Conservation (phyloP, 352 stramenopile species). For the Globisporangium recalcitrans region DNA sequence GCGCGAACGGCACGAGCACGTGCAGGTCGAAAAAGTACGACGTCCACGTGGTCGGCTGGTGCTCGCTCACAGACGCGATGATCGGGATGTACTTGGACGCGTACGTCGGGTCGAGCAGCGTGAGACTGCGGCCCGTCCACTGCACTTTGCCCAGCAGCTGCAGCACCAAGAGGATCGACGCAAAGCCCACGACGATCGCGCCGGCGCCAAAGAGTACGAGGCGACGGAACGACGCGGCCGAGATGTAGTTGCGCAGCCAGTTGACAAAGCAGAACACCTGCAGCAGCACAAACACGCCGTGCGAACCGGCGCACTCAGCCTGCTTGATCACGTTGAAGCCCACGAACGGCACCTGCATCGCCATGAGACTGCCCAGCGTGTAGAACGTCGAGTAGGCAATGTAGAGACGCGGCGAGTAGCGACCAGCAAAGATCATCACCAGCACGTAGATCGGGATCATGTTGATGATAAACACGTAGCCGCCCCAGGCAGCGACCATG, state of each 20-base stretch:
- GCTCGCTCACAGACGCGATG: slow-evolving; percentile 91
- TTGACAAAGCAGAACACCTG: slow-evolving; percentile 79
- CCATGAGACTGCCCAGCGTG: slow-evolving; percentile 92
- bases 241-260: slow-evolving; percentile 73
- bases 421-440: slow-evolving; percentile 89
- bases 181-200: slow-evolving; percentile 51
- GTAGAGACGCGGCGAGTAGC: slow-evolving; percentile 94
- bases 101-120: slow-evolving; percentile 89
- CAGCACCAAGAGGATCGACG: slow-evolving; percentile 55
- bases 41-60: slow-evolving; percentile 92
- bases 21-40: slow-evolving; percentile 94
- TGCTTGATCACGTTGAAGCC: slow-evolving; percentile 94
- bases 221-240: slow-evolving; percentile 64
- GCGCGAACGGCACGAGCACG: slow-evolving; percentile 88
- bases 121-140: slow-evolving; percentile 89
- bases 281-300: slow-evolving; percentile 93
- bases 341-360: slow-evolving; percentile 97
- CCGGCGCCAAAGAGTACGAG: slow-evolving; percentile 62
- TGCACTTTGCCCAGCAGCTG: slow-evolving; percentile 84
- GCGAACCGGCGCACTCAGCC: slow-evolving; percentile 74
- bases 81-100: slow-evolving; percentile 94
- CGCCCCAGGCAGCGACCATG: slow-evolving; percentile 95
- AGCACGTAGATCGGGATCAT: slow-evolving; percentile 96
- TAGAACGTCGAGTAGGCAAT: slow-evolving; percentile 98
- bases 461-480: slow-evolving; percentile 99